Evolutionary conservation across 2,329 filamentous ascomycete species (phyloP), one percentile per base, ranked within the genome.

Genomic region (Ophiostoma angusticollis): DNA sequence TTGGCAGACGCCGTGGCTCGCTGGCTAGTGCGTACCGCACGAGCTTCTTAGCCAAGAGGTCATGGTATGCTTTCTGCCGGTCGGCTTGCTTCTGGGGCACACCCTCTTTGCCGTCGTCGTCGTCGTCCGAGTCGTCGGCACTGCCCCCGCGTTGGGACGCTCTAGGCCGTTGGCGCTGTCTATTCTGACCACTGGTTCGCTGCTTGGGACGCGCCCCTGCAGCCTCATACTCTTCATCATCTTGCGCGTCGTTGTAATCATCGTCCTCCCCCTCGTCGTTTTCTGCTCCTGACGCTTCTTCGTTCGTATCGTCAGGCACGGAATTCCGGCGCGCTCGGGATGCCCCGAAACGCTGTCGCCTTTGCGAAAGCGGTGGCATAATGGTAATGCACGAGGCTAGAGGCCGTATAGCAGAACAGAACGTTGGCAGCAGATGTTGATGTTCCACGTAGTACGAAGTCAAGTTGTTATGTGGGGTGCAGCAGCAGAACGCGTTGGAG

Each of bases 21-120:
- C 76, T 80, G 5, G 76, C 72, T 18, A 82, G 55, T 4, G 74
- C 75, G 49, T 80, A 79, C 38, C 78, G 69, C n/a, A 81, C 67
- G n/a, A 82, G 57, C 51, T 77, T 79, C 57, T 78, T 79, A 25
- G 73, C 68, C 24, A 77, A 56, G 47, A 74, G 68, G 4, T 67
- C 60, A 25, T 69, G 28, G 58, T 62, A 23, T 53, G 61, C n/a
- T 55, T 57, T 16, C 53, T 57, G n/a, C 2, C 47, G 41, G 27
- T 43, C 31, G 5, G 28, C 34, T 25, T 48, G 43, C 2, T 40
- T 30, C 23, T 39, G 28, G 4, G 43, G 14, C n/a, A 27, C 30
- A 9, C 17, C 22, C 2, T 33, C 34, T 9, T 35, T 21, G 9
- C 18, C 34, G 13, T 28, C 37, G 3, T 39, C 37, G 2, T 42